Conservation (phyloP, 805 yeast species). For the Millerozyma acaciae region DNA sequence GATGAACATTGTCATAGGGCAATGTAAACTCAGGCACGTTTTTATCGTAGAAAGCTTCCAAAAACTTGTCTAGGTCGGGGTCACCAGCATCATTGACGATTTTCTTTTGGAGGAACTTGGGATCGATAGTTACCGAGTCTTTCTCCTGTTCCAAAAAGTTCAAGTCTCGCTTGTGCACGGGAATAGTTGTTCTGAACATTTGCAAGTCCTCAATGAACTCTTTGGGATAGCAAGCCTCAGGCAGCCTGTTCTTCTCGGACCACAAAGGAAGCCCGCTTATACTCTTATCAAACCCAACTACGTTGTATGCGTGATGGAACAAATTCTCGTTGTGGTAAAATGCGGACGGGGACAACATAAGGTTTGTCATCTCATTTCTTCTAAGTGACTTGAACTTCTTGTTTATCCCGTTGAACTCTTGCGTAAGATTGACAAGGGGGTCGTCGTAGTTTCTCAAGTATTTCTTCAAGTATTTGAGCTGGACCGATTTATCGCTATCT, state of each 20-base stretch:
- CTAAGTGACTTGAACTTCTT: conserved; percentile 35
- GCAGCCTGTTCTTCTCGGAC: conserved; percentile 19
- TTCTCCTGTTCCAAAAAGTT: conserved; percentile 26
- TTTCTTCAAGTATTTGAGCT: conserved; percentile 32
- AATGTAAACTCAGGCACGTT: conserved; percentile 25
- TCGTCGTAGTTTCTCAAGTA: conserved; percentile 30
- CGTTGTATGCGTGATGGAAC: conserved; percentile 33
- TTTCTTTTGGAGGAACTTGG: conserved; percentile 9
- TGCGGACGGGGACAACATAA: conserved; percentile 25
- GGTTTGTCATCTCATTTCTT: conserved; percentile 27
- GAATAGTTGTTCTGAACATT: conserved; percentile 24
- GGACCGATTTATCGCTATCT: conserved; percentile 36
- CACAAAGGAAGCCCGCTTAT: conserved; percentile 37
- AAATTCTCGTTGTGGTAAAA: conserved; percentile 26
- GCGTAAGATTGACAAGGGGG: conserved; percentile 24
- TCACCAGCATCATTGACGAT: conserved; percentile 4
- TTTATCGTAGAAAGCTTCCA: conserved; percentile 17
- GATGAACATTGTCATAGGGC: conserved; percentile 23
- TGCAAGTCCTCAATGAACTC: conserved; percentile 38
- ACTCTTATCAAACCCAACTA: conserved; percentile 38
- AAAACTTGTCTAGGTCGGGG: conserved; percentile 9
- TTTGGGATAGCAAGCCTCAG: conserved; percentile 25
- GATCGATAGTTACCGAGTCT: conserved; percentile 16
- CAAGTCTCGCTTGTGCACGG: conserved; percentile 33
- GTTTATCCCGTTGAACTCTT: conserved; percentile 33